These are phyloP conservation scores for Podospora anserina DNA, from an alignment of 495 filamentous ascomycete species.

Conservation along the genomic window DNA sequence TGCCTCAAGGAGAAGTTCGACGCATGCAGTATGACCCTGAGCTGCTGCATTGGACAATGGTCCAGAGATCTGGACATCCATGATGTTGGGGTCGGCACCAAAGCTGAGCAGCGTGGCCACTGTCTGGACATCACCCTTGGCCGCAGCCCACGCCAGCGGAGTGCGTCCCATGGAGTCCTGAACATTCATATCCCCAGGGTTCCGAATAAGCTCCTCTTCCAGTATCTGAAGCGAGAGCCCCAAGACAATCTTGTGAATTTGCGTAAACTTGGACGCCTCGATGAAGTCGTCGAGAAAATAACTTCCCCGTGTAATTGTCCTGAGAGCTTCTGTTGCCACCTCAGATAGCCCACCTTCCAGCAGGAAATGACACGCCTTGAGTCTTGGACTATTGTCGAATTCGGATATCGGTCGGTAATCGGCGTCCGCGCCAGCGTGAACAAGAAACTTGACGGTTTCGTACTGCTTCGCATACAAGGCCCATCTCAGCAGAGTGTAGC, in stretches of 20 bases:
- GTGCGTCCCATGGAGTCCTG: slow-evolving; percentile 13
- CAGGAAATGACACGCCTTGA: slow-evolving; percentile 1
- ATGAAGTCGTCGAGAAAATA: neutral
- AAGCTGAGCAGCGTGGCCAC: slow-evolving; percentile 15
- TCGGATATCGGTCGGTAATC: slow-evolving; percentile 3
- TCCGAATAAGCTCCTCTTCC: neutral
- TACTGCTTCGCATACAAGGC: slow-evolving; percentile 3
- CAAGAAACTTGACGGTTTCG: slow-evolving; percentile 3
- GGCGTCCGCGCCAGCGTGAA: neutral
- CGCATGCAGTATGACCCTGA: slow-evolving; percentile 17
- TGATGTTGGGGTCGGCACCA: slow-evolving; percentile 19
- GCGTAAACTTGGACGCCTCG: slow-evolving; percentile 2
- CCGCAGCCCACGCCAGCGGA: slow-evolving; percentile 12
- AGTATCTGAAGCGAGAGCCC: neutral
- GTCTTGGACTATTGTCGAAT: slow-evolving; percentile 5
- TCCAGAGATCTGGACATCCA: slow-evolving; percentile 4
- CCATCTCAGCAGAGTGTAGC: slow-evolving; percentile 3
- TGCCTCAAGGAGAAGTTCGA: slow-evolving; percentile 14
- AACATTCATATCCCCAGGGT: neutral
- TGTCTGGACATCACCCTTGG: slow-evolving; percentile 9
- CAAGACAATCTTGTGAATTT: neutral
- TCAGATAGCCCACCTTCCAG: neutral
- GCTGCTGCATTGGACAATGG: slow-evolving; percentile 11
- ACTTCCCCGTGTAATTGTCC: neutral
- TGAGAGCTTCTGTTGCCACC: neutral